Percentiles rank a stretch among this genome's conserved stretches.
Evolutionary conservation across 2,329 filamentous ascomycete species (phyloP).

Genomic region (Botrytis fabae): DNA sequence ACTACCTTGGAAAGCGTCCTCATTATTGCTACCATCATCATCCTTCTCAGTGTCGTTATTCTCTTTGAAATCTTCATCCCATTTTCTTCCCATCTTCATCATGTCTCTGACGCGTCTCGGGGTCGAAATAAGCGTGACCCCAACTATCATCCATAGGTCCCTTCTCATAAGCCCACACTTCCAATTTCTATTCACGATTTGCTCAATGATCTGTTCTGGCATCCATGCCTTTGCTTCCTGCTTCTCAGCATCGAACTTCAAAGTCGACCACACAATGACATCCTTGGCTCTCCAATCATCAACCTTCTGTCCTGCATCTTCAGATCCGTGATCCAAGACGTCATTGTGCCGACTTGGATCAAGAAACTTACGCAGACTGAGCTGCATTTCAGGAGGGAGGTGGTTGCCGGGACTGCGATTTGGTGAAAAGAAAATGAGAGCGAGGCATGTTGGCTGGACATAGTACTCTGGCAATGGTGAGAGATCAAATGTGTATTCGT

Average conservation of each 20-base stretch:
- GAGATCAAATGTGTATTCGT: background rate
- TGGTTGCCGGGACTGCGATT: background rate
- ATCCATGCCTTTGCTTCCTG: slow-evolving; percentile 2
- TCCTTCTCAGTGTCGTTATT: too few relatives aligned
- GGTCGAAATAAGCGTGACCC: too few relatives aligned
- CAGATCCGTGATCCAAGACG: background rate
- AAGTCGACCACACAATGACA: background rate
- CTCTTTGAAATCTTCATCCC: background rate
- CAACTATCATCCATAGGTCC: background rate
- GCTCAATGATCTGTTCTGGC: background rate
- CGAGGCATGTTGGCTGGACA: background rate
- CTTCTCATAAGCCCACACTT: background rate
- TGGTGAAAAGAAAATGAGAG: background rate
- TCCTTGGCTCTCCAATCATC: background rate
- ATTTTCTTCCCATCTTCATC: background rate
- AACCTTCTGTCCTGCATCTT: background rate
- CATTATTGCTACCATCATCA: background rate
- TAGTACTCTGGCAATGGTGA: background rate
- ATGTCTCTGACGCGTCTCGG: background rate
- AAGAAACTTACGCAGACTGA: background rate
- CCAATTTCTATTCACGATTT: background rate
- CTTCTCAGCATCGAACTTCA: background rate
- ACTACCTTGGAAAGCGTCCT: background rate
- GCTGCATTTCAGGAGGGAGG: too few relatives aligned
- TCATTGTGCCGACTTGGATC: background rate